Percentiles rank a stretch among this genome's conserved stretches.
Evolutionary conservation across 75 land plant genomes (phyloP).

Genomic region (Sequoia sempervirens): DNA sequence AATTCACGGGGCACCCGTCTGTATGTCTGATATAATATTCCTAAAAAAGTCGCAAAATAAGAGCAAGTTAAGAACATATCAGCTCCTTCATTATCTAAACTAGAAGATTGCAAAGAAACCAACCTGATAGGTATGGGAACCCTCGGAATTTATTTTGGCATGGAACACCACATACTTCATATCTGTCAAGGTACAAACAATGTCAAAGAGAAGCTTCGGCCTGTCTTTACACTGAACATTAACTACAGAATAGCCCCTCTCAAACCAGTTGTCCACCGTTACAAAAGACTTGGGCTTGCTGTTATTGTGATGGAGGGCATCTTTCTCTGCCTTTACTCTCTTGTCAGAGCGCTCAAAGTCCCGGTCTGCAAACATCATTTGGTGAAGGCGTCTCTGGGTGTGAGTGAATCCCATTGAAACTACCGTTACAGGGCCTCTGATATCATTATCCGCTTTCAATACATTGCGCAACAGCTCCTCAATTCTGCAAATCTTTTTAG

Average conservation of each 20-base stretch:
- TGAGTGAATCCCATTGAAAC: conserved; percentile 47
- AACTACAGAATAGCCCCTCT: conserved; percentile 78
- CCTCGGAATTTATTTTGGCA: conserved; percentile 58
- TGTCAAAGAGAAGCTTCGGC: conserved; percentile 87
- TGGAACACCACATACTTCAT: conserved; percentile 95
- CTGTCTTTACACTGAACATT: conserved; percentile 78
- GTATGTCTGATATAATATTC: conserved; percentile 80
- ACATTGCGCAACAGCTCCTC: conserved; percentile 56
- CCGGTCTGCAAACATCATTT: conserved; percentile 65
- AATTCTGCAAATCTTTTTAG: conserved; percentile 25
- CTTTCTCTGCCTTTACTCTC: neutral
- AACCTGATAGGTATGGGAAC: conserved; percentile 53
- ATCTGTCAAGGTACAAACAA: conserved; percentile 93
- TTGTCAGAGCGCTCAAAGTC: conserved; percentile 41
- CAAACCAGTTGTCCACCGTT: conserved; percentile 52
- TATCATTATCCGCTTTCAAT: conserved; percentile 40
- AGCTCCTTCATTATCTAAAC: neutral
- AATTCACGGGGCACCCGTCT: conserved; percentile 74
- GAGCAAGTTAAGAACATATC: too few species aligned
- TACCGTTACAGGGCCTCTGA: conserved; percentile 36
- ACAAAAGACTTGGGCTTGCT: conserved; percentile 28
- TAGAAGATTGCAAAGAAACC: neutral
- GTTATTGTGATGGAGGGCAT: neutral
- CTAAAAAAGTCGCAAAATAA: conserved; percentile 21
- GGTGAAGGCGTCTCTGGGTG: conserved; percentile 68